Evolutionary conservation across 2,329 filamentous ascomycete genomes (phyloP).

Genomic region (Bretziella fagacearum): DNA sequence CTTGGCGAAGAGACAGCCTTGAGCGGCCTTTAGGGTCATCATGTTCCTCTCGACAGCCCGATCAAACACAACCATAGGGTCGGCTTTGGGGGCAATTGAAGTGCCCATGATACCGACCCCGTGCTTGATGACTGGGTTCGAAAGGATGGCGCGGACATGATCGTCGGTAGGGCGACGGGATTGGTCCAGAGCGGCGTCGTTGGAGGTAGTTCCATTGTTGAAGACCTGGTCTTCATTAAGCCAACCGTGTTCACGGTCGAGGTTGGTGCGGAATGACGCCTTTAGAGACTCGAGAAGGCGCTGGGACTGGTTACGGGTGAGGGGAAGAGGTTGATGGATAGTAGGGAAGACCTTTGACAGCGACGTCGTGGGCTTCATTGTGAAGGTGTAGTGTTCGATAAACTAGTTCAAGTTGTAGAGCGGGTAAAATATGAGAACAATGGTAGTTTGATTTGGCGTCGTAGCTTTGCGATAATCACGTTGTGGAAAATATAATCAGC

Average conservation of each 20-base stretch:
- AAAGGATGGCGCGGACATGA: constrained; percentile 39
- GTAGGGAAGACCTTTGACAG: constrained; percentile 24
- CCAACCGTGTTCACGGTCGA: constrained; percentile 40
- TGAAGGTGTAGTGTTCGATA: not conserved
- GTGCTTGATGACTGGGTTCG: constrained; percentile 37
- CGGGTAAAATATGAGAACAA: not conserved
- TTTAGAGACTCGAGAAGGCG: constrained; percentile 40
- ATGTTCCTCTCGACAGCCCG: constrained; percentile 37
- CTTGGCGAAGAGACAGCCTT: constrained; percentile 36
- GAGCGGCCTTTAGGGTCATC: constrained; percentile 37
- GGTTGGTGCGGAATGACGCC: constrained; percentile 37
- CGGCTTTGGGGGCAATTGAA: constrained; percentile 18
- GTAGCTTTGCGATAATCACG: not conserved
- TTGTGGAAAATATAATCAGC: not conserved
- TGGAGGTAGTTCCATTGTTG: not conserved
- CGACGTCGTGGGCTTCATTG: constrained; percentile 9
- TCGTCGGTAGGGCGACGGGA: constrained; percentile 27
- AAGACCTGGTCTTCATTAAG: constrained; percentile 20
- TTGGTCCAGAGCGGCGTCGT: constrained; percentile 5
- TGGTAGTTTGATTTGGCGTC: not conserved
- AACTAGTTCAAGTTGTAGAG: not conserved
- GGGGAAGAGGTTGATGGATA: constrained; percentile 35
- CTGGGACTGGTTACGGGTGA: constrained; percentile 34
- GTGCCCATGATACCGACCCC: constrained; percentile 19
- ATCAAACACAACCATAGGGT: constrained; percentile 39